Conservation (phyloP, 345 rosid species). For the Citrus unshiu region DNA sequence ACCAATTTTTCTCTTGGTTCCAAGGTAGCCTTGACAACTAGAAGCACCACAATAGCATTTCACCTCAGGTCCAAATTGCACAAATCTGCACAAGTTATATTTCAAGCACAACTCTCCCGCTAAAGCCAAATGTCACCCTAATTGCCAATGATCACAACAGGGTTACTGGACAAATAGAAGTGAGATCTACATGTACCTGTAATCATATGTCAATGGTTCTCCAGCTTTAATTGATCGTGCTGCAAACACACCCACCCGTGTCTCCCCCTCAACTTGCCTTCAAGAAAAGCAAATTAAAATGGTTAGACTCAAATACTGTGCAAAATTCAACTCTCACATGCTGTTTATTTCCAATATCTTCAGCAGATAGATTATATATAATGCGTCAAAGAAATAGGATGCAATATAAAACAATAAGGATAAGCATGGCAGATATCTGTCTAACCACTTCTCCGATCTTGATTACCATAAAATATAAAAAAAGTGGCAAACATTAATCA, state of each 20-base stretch:
- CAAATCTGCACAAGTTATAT: slow-evolving; percentile 63
- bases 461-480: not conserved
- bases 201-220: slow-evolving; percentile 87
- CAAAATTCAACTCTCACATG: no score
- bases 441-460: not conserved
- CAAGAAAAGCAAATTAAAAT: not conserved
- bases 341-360: no score
- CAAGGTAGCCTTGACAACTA: slow-evolving; percentile 79
- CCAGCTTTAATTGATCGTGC: slow-evolving; percentile 73
- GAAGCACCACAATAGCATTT: slow-evolving; percentile 77
- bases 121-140: not conserved
- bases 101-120: slow-evolving; percentile 7
- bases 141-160: not conserved
- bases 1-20: slow-evolving; percentile 60
- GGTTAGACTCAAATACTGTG: not conserved
- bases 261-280: slow-evolving; percentile 97
- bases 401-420: not conserved
- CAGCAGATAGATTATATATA: not conserved
- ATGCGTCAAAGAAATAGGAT: not conserved
- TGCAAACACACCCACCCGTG: slow-evolving; percentile 89
- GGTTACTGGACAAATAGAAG: not conserved
- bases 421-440: not conserved
- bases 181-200: slow-evolving; percentile 50
- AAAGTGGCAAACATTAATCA: not conserved
- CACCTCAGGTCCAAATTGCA: slow-evolving; percentile 91